Evolutionary conservation across 2,329 filamentous ascomycete species (phyloP), one percentile per base, ranked within the genome.

Genomic region (Aspergillus tubingensis): DNA sequence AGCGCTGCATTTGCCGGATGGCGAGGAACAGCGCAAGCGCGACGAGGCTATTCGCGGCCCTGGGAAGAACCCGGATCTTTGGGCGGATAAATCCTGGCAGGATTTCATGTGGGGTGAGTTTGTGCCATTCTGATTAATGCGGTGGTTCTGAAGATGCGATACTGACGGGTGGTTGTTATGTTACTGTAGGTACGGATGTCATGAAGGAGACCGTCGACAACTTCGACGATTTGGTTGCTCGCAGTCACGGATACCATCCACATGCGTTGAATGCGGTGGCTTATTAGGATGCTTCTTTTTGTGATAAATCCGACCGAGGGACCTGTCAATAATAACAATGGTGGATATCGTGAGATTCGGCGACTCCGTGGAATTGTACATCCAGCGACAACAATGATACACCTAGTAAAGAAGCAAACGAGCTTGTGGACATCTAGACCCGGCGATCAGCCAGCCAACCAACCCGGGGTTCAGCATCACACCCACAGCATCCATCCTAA

Each of bases 21-120:
- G 52, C 23, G 52, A 54, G 5, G 38, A 43, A 39, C 21, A 54
- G 21, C 38, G 52, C 15, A 54, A 54, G 52, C 8, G 52, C n/a
- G 38, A 54, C 21, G 52, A 25, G 5, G 52, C 52, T 30, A 8
- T 43, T n/a, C 25, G 41, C 38, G 23, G 52, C 5, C 27, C 38
- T 11, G 52, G 52, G 11, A 27, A 30, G 39, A 54, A 54, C 21
- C 38, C 52, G 36, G 25, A 54, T 54, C 52, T 30, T 4, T 43
- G 25, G 21, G 38, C 11, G 13, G 38, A 44, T 44, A 23, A 44
- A 17, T 38, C 43, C 41, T 54, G 52, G 52, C 52, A 54, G 23
- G 38, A 25, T 44, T 44, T 32, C 38, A 27, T 54, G 52, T 44
- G 52, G 38, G 52, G 52, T 44, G 17, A 30, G 52, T 54, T 32